Base-by-base conservation (phyloP, 148 eudicot species). In the Gaultheria prostrata region DNA sequence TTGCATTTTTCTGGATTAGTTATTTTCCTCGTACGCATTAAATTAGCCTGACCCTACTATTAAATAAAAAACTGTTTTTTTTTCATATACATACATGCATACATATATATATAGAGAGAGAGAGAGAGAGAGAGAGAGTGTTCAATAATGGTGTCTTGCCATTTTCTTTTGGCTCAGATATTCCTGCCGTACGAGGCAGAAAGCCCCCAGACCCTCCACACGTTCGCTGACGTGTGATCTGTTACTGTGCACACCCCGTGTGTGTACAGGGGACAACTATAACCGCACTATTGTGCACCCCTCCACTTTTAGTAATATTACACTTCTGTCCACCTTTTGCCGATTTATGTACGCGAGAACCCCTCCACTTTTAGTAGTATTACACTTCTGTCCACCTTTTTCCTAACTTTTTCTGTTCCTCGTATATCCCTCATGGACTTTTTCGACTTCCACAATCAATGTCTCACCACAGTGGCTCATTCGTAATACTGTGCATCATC, bases 181-280 rank as follows among this genome's bases (percentile, higher is more conserved):
- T 50, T 50, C 79, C 21, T 75, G 57, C 79, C 57, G 35, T 50
- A 76, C 57, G 35, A 0, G 59, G 15, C 79, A 76, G 39, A 74
- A 45, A 15, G 13, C 1, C 39, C 11, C 10, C 17, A 49, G 39
- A 4, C 18, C 5, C 17, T 45, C 56, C 21, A 12, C 57, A 24
- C 39, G 59, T 76, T 26, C 79, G 59, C 39, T 39, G 26, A 76
- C 79, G 79, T 21, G 79, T 48, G 39, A 28, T 76, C 57, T 28
- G 24, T 14, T 0, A 49, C 79, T 24, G 79, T 21, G 9, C 21
- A 53, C 57, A 45, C 48, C 28, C 50, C 28, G 78, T 39, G 43
- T 39, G 43, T 39, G 43, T 39, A 39, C 43, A 39, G 43, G 7
- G 43, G 43, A 39, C 43, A 39, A 39, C 4, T 39, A 39, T 39